These are phyloP conservation scores for Coccomyxa sp. DNA, from an alignment of 139 green algal genomes.

Conservation along the genomic window DNA sequence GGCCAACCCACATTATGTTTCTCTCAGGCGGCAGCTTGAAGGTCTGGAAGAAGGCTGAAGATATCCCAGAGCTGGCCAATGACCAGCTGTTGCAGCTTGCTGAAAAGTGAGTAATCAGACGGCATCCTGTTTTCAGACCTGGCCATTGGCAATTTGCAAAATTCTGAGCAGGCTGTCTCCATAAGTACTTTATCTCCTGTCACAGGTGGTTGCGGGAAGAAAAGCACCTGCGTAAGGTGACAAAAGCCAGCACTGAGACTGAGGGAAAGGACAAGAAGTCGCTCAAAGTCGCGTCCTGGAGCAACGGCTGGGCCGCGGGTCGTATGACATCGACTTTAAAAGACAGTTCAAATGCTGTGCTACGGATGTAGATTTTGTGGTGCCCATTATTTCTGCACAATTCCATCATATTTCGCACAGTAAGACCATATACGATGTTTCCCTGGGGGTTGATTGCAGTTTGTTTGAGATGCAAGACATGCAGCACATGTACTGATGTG, in stretches of 20 bases:
- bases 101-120: constrained; percentile 21
- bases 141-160: not conserved
- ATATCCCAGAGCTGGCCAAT: constrained; percentile 51
- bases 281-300: constrained; percentile 56
- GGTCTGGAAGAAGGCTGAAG: constrained; percentile 26
- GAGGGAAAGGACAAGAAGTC: constrained; percentile 26
- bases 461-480: too few species aligned
- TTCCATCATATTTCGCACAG: too few species aligned
- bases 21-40: constrained; percentile 64
- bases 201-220: constrained; percentile 44
- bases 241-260: constrained; percentile 12
- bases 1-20: constrained; percentile 92
- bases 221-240: constrained; percentile 28
- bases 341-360: constrained; percentile 72
- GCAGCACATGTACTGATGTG: too few species aligned
- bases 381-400: not conserved
- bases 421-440: too few species aligned
- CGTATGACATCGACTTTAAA: constrained; percentile 54
- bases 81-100: constrained; percentile 59
- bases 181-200: not conserved
- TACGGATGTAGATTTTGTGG: constrained; percentile 49
- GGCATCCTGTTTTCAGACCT: not conserved
- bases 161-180: not conserved
- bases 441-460: too few species aligned
- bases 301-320: constrained; percentile 78